A percentile compares a stretch with the other conserved stretches of the same genome.
Evolutionary conservation across 345 rosid genomes (phyloP).

Genomic region (Hibiscus syriacus): DNA sequence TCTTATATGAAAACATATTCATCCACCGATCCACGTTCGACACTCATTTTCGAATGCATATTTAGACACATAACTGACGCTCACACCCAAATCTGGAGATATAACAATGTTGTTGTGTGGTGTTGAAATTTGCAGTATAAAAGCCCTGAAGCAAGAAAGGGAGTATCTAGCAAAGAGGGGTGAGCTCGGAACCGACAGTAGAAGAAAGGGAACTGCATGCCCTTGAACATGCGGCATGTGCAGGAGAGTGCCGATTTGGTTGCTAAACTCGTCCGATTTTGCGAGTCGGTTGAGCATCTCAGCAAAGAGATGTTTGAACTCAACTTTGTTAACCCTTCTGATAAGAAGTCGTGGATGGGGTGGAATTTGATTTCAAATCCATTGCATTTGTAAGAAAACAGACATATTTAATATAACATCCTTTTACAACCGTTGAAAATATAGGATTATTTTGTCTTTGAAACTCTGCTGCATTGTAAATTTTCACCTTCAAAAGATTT

Average conservation of each 20-base stretch:
- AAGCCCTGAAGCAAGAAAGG: slow-evolving; percentile 84
- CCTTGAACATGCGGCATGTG: slow-evolving; percentile 61
- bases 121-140: slow-evolving; percentile 39
- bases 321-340: slow-evolving; percentile 58
- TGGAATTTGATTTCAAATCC: slow-evolving; percentile 84
- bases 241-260: slow-evolving; percentile 72
- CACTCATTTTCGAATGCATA: neutral
- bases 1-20: neutral
- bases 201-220: slow-evolving; percentile 83
- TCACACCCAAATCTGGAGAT: neutral
- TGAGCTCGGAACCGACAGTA: slow-evolving; percentile 54
- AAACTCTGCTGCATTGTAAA: no score
- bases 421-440: no score
- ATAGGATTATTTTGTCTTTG: no score
- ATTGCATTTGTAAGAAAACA: slow-evolving; percentile 37
- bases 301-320: slow-evolving; percentile 94
- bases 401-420: neutral
- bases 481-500: no score
- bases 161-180: slow-evolving; percentile 81
- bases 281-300: slow-evolving; percentile 61
- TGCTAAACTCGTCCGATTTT: slow-evolving; percentile 82
- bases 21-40: neutral
- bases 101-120: no score
- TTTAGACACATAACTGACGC: neutral
- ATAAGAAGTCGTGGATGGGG: slow-evolving; percentile 92